Percentiles rank a stretch among this genome's conserved stretches.
Conservation (phyloP, 306 rosid species). For the Abrus precatorius region DNA sequence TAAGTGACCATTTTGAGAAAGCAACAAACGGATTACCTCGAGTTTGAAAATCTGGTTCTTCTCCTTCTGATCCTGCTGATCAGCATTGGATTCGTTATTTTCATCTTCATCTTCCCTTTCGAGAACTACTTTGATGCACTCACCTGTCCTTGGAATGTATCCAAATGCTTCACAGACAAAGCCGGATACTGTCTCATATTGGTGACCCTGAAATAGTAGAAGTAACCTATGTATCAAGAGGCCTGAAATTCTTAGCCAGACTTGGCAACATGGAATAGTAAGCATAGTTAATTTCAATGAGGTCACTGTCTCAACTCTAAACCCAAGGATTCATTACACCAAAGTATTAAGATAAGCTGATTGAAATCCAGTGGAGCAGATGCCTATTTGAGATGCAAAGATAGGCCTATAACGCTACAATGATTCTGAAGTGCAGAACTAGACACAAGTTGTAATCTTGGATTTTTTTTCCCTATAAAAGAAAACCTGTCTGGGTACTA, state of each 20-base stretch:
- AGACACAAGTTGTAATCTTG: constrained; percentile 1
- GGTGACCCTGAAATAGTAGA: constrained; percentile 77
- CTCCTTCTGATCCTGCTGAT: constrained; percentile 76
- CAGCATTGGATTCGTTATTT: constrained; percentile 66
- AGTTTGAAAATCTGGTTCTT: constrained; percentile 80
- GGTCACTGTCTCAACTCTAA: constrained; percentile 14
- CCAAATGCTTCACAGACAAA: constrained; percentile 97
- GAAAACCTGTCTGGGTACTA: constrained; percentile 2
- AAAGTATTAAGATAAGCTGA: not conserved
- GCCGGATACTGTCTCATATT: constrained; percentile 98
- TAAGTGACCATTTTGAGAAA: not conserved
- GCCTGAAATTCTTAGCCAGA: constrained; percentile 4
- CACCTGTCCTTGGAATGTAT: constrained; percentile 97
- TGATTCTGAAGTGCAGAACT: constrained; percentile 7
- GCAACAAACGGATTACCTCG: constrained; percentile 68
- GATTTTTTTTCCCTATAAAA: not conserved
- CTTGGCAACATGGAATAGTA: constrained; percentile 1
- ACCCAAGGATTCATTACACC: constrained; percentile 6
- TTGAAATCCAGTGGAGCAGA: not conserved
- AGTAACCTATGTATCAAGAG: constrained; percentile 5
- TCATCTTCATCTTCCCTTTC: constrained; percentile 88
- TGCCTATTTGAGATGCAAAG: constrained; percentile 15
- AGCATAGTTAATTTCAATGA: not conserved
- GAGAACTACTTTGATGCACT: constrained; percentile 84
- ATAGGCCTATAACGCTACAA: constrained; percentile 24